These are phyloP conservation scores for Melanogaster broomeanus DNA, from an alignment of 768 basidiomycete genomes.

Conservation along the genomic window DNA sequence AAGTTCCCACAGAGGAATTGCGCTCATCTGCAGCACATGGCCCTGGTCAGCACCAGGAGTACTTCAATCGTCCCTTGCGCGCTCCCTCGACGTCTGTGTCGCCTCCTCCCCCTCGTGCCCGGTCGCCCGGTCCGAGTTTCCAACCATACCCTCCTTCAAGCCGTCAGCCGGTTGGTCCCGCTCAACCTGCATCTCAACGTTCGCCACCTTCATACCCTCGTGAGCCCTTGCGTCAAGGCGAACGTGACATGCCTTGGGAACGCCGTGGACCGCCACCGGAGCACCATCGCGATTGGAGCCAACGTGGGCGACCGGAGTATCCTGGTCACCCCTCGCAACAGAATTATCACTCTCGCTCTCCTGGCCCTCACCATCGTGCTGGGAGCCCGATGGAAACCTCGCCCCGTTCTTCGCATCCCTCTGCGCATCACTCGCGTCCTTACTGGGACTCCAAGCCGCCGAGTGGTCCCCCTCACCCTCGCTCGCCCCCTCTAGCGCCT, in stretches of 20 bases:
- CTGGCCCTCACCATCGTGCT: constrained; percentile 39
- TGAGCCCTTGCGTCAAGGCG: constrained; percentile 47
- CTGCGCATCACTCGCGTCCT: constrained; percentile 32
- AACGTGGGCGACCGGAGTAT: constrained; percentile 43
- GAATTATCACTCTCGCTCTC: constrained; percentile 36
- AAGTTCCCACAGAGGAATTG: constrained; percentile 52
- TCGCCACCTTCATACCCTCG: constrained; percentile 62
- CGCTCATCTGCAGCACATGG: constrained; percentile 40
- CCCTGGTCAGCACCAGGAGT: constrained; percentile 55
- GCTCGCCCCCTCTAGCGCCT: constrained; percentile 36
- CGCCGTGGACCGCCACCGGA: constrained; percentile 48
- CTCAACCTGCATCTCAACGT: constrained; percentile 55
- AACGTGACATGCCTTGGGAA: constrained; percentile 62
- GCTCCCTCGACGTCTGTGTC: constrained; percentile 62
- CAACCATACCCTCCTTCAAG: constrained; percentile 46
- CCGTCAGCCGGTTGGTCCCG: constrained; percentile 54
- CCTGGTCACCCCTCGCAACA: constrained; percentile 31
- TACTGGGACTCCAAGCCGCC: constrained; percentile 68
- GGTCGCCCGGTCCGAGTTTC: constrained; percentile 52
- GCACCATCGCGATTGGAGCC: constrained; percentile 57
- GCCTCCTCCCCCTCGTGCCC: constrained; percentile 53
- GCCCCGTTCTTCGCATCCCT: constrained; percentile 53
- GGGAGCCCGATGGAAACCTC: constrained; percentile 62
- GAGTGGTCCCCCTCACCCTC: constrained; percentile 28
- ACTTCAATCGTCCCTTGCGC: constrained; percentile 53